Percentiles rank a stretch among this genome's conserved stretches.
Evolutionary conservation across 208 protist species (phyloP).

Genomic region (Trypanosoma platydactyli): DNA sequence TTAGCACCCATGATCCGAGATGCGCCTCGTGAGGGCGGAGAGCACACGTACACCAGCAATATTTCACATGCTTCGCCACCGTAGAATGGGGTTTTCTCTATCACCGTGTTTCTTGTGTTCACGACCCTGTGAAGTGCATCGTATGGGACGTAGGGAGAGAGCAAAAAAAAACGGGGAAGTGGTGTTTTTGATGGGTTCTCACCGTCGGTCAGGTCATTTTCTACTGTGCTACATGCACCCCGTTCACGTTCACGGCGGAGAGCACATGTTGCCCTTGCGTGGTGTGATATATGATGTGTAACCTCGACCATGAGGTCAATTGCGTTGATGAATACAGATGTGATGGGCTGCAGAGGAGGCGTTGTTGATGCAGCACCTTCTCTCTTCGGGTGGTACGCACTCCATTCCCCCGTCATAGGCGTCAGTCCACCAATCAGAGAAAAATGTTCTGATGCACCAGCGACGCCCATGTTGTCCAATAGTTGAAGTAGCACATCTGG

Average conservation of each 20-base stretch:
- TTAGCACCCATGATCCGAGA: not conserved
- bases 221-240: not conserved
- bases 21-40: not conserved
- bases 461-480: constrained; percentile 17
- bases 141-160: constrained; percentile 21
- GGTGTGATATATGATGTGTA: constrained; percentile 2
- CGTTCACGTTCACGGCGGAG: not conserved
- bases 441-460: not conserved
- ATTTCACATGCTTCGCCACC: constrained; percentile 29
- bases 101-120: not conserved
- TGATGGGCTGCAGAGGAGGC: constrained; percentile 13
- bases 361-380: not conserved
- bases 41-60: constrained; percentile 19
- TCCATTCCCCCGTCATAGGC: not conserved
- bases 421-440: constrained; percentile 11
- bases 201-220: not conserved
- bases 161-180: constrained; percentile 13
- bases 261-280: not conserved
- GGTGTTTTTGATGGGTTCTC: no score
- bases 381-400: not conserved
- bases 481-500: constrained; percentile 6
- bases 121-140: not conserved
- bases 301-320: constrained; percentile 20
- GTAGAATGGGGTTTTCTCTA: not conserved
- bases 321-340: constrained; percentile 20